Conservation (phyloP, 345 rosid species). For the Euphorbia tirucalli region DNA sequence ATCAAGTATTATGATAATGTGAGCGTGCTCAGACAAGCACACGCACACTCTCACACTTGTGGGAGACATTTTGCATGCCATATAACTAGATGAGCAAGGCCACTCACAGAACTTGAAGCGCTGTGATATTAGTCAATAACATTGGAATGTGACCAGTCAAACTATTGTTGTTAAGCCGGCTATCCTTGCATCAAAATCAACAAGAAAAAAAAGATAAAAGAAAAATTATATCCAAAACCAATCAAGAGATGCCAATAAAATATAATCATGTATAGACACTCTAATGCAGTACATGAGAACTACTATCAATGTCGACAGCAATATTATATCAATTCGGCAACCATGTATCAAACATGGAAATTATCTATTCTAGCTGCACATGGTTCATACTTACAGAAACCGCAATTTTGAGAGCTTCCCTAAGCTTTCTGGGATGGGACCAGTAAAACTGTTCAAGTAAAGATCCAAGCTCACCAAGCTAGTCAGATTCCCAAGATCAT, state of each 20-base stretch:
- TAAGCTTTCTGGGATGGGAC: constrained; percentile 83
- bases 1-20: not conserved
- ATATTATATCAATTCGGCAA: not conserved
- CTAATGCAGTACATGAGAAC: too few relatives aligned
- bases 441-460: constrained; percentile 83
- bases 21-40: too few relatives aligned
- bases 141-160: constrained; percentile 78
- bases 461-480: constrained; percentile 98
- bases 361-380: not conserved
- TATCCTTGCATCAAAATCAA: constrained; percentile 51
- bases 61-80: not conserved
- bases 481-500: constrained; percentile 92
- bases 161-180: constrained; percentile 97
- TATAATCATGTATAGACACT: not conserved
- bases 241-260: not conserved
- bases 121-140: constrained; percentile 79
- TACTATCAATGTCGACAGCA: too few relatives aligned
- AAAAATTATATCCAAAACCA: constrained; percentile 14
- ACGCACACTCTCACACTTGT: not conserved
- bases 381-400: constrained; percentile 70
- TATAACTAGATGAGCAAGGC: constrained; percentile 10
- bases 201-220: constrained; percentile 1
- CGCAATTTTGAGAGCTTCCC: constrained; percentile 88
- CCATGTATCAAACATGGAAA: not conserved
- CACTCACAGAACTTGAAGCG: constrained; percentile 95